Percentiles rank a stretch among this genome's conserved stretches.
Conservation (phyloP, 371 early-diverging fungal species). For the Funneliformis caledonium region DNA sequence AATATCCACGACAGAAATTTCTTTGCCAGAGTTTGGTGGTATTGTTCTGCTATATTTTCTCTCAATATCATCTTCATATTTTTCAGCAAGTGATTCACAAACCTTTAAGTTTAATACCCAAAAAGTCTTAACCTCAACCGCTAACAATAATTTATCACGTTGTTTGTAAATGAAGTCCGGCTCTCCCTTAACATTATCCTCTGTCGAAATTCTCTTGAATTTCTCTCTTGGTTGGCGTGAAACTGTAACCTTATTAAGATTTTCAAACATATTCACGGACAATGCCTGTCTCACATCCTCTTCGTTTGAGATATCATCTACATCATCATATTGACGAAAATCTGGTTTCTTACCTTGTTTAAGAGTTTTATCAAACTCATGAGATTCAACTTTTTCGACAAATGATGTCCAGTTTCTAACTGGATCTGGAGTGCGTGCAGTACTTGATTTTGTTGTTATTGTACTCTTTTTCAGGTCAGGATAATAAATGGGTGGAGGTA, state of each 20-base stretch:
- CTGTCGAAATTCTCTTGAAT: slow-evolving; percentile 1
- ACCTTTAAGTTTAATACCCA: slow-evolving; percentile 4
- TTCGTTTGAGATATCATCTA: slow-evolving; percentile 5
- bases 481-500: slow-evolving; percentile 3
- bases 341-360: background rate
- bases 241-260: slow-evolving; percentile 15
- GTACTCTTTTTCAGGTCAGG: background rate
- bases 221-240: background rate
- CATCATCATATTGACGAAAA: background rate
- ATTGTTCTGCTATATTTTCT: slow-evolving; percentile 7
- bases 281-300: background rate
- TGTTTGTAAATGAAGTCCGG: slow-evolving; percentile 14
- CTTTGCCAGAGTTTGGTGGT: background rate
- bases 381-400: background rate
- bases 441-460: slow-evolving; percentile 12
- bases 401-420: slow-evolving; percentile 11
- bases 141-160: background rate
- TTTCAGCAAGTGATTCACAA: background rate
- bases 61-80: background rate
- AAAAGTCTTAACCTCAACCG: slow-evolving; percentile 1
- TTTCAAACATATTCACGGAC: slow-evolving; percentile 6
- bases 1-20: slow-evolving; percentile 15
- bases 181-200: background rate
- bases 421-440: background rate
- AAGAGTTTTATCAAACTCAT: slow-evolving; percentile 14